phyloP scores from a whole-genome alignment of 805 yeast genomes.

The Monosporozyma unispora region DNA sequence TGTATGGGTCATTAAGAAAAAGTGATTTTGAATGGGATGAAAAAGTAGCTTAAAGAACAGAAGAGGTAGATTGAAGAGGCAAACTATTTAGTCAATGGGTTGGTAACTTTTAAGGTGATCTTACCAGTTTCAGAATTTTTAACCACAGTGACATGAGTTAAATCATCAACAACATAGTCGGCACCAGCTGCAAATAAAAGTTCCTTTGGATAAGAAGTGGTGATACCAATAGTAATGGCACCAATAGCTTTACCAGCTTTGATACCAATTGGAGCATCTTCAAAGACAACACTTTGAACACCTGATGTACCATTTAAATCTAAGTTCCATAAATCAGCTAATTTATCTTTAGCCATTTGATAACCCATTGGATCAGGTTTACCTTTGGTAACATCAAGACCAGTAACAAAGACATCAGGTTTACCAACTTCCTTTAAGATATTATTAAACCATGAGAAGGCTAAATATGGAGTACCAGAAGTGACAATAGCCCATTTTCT shows the following conservation, averaged over 20 bases:
- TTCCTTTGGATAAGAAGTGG: conserved; percentile 59
- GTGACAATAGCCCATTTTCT: conserved; percentile 76
- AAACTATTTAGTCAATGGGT: conserved; percentile 4
- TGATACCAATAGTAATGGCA: conserved; percentile 65
- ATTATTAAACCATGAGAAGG: conserved; percentile 57
- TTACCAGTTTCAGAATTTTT: conserved; percentile 5
- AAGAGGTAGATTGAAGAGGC: not conserved
- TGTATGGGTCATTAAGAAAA: not conserved
- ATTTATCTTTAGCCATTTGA: conserved; percentile 43
- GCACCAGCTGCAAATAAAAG: conserved; percentile 66
- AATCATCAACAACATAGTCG: conserved; percentile 63
- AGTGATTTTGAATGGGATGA: no score
- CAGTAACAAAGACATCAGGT: conserved; percentile 73
- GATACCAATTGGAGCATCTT: conserved; percentile 80
- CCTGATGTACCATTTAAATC: conserved; percentile 9
- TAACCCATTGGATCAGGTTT: conserved; percentile 82
- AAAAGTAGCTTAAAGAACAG: not conserved
- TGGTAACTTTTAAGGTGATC: conserved; percentile 7
- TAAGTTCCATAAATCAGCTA: conserved; percentile 34
- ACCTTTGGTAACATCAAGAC: conserved; percentile 60
- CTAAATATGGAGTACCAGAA: conserved; percentile 64
- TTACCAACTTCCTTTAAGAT: conserved; percentile 43
- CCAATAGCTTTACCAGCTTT: conserved; percentile 72
- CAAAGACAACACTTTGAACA: conserved; percentile 50
- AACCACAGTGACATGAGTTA: conserved; percentile 28